Conservation (phyloP, 768 basidiomycete genomes). For the Artomyces pyxidatus region DNA sequence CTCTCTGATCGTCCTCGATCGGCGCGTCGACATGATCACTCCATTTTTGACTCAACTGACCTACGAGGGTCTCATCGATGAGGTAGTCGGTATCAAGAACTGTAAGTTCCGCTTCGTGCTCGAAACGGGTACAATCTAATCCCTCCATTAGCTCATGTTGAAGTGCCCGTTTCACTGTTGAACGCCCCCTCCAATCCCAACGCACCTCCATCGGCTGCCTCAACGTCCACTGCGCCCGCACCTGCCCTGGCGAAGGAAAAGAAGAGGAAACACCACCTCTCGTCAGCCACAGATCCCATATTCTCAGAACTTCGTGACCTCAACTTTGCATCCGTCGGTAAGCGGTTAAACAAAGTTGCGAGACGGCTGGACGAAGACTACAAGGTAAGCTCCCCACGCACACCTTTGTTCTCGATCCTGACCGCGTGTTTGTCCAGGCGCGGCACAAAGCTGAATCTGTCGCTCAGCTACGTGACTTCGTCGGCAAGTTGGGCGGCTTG, state of each 20-base stretch:
- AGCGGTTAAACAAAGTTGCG: conserved; percentile 72
- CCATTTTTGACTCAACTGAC: conserved; percentile 93
- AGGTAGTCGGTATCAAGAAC: conserved; percentile 83
- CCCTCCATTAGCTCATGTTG: conserved; percentile 54
- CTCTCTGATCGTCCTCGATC: conserved; percentile 81
- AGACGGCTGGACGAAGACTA: conserved; percentile 87
- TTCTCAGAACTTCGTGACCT: conserved; percentile 80
- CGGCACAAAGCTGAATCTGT: conserved; percentile 86
- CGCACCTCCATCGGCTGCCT: conserved; percentile 24
- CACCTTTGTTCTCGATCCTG: conserved; percentile 1
- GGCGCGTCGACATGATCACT: conserved; percentile 91
- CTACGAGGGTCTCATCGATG: conserved; percentile 93
- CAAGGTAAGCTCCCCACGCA: conserved; percentile 42
- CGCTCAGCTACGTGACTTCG: conserved; percentile 87
- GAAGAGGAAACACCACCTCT: conserved; percentile 84
- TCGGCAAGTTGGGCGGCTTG: conserved; percentile 87
- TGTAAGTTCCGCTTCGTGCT: conserved; percentile 41
- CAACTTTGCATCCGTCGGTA: conserved; percentile 88
- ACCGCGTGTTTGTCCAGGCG: conserved; percentile 36
- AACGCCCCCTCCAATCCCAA: conserved; percentile 40
- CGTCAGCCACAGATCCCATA: conserved; percentile 70
- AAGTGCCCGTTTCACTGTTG: conserved; percentile 67
- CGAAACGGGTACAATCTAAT: conserved; percentile 5
- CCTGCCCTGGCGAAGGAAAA: conserved; percentile 61
- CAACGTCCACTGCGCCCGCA: conserved; percentile 34